These are phyloP conservation scores for Pythium aphanidermatum DNA, from an alignment of 352 stramenopile species.

Conservation along the genomic window DNA sequence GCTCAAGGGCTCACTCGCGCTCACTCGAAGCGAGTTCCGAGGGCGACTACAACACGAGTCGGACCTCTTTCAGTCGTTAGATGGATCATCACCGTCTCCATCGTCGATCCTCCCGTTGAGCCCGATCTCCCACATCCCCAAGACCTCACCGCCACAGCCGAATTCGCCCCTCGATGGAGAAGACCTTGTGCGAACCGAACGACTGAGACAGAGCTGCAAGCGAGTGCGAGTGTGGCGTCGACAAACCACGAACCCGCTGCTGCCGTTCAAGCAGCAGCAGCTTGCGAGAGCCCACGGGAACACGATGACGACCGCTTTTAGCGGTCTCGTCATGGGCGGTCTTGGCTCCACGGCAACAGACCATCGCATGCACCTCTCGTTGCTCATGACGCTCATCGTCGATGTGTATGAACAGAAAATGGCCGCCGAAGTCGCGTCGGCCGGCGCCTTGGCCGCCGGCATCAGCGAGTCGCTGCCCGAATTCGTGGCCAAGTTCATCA, in stretches of 20 bases:
- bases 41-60: slow-evolving; percentile 36
- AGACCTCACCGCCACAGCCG: not conserved
- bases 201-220: slow-evolving; percentile 66
- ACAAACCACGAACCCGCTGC: slow-evolving; percentile 54
- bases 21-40: slow-evolving; percentile 37
- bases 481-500: slow-evolving; percentile 56
- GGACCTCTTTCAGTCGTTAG: slow-evolving; percentile 46
- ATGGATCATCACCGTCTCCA: not conserved
- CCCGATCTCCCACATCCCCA: slow-evolving; percentile 2
- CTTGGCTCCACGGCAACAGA: slow-evolving; percentile 19
- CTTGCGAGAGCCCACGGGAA: not conserved
- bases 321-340: not conserved
- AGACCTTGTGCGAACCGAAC: slow-evolving; percentile 50
- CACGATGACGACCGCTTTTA: not conserved
- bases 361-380: slow-evolving; percentile 59
- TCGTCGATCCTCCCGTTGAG: slow-evolving; percentile 2
- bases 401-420: slow-evolving; percentile 73
- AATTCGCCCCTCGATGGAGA: slow-evolving; percentile 7
- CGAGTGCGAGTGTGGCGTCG: slow-evolving; percentile 63
- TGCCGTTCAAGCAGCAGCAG: slow-evolving; percentile 54
- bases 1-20: slow-evolving; percentile 52
- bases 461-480: slow-evolving; percentile 62
- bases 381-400: slow-evolving; percentile 63
- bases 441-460: slow-evolving; percentile 2
- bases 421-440: slow-evolving; percentile 9